Percentiles rank a stretch among this genome's conserved stretches.
Conservation (phyloP, 1,284 basidiomycete genomes). For the Spongispora temasekensis region DNA sequence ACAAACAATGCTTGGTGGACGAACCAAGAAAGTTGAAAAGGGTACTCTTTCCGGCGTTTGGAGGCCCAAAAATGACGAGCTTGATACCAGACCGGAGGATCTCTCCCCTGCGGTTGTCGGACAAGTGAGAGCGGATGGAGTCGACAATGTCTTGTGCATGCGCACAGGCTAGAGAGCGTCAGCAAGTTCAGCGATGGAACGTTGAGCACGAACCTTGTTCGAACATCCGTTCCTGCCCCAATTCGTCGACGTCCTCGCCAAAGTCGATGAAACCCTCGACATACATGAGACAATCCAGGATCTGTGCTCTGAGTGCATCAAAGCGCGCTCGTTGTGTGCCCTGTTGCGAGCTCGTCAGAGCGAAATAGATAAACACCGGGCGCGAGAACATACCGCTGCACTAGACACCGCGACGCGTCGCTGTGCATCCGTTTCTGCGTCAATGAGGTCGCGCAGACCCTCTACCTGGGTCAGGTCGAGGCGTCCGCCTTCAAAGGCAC, state of each 20-base stretch:
- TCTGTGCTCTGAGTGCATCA: slow-evolving; percentile 60
- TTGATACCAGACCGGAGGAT: slow-evolving; percentile 80
- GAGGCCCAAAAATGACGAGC: slow-evolving; percentile 85
- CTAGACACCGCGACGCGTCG: slow-evolving; percentile 70
- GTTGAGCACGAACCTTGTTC: slow-evolving; percentile 59
- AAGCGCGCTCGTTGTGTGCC: slow-evolving; percentile 61
- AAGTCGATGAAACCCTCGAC: slow-evolving; percentile 91
- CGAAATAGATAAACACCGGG: background rate
- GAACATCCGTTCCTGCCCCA: slow-evolving; percentile 41
- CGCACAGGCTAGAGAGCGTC: slow-evolving; percentile 43
- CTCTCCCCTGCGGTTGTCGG: slow-evolving; percentile 76
- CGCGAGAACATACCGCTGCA: slow-evolving; percentile 50
- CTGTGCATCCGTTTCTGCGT: slow-evolving; percentile 84
- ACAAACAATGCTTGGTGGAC: slow-evolving; percentile 15
- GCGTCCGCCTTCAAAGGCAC: slow-evolving; percentile 77
- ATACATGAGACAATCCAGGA: slow-evolving; percentile 72
- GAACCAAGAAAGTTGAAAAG: slow-evolving; percentile 81
- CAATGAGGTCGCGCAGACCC: slow-evolving; percentile 80
- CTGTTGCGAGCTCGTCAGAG: slow-evolving; percentile 38
- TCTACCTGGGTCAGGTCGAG: slow-evolving; percentile 86
- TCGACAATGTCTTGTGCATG: slow-evolving; percentile 49
- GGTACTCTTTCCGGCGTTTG: slow-evolving; percentile 89
- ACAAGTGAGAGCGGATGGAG: slow-evolving; percentile 56
- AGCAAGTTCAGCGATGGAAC: background rate
- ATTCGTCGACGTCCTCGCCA: slow-evolving; percentile 79